phyloP scores from a whole-genome alignment of 2,329 filamentous ascomycete species.

The Fusarium pilosicola region DNA sequence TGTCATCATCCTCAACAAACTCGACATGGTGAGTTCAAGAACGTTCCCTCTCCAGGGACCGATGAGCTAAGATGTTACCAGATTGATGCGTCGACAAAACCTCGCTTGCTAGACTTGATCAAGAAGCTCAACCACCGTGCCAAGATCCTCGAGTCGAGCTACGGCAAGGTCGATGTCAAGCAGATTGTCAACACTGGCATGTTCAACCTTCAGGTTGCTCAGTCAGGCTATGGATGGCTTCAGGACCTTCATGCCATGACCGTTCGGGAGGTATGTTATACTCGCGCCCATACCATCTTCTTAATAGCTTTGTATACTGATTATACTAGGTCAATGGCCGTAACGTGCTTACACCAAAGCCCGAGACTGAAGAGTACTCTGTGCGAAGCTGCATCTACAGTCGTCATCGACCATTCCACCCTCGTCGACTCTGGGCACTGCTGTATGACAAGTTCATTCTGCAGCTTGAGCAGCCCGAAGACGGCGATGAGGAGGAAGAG shows the following conservation, averaged over 20 bases:
- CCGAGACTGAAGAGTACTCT: slow-evolving; percentile 78
- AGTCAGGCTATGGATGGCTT: slow-evolving; percentile 75
- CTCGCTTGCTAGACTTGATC: slow-evolving; percentile 63
- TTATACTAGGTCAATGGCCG: slow-evolving; percentile 53
- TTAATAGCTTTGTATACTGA: neutral
- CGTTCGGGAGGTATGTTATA: slow-evolving; percentile 60
- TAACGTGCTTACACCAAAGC: slow-evolving; percentile 70
- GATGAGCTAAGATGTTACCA: slow-evolving; percentile 16
- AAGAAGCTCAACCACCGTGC: slow-evolving; percentile 73
- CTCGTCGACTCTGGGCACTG: slow-evolving; percentile 56
- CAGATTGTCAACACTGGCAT: slow-evolving; percentile 73
- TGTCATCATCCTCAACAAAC: slow-evolving; percentile 77
- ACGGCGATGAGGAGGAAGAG: slow-evolving; percentile 49
- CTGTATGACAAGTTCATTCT: slow-evolving; percentile 62
- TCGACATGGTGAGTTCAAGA: slow-evolving; percentile 63
- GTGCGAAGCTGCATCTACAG: slow-evolving; percentile 77
- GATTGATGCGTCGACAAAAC: slow-evolving; percentile 54
- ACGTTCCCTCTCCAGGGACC: rapidly evolving
- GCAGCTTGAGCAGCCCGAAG: slow-evolving; percentile 55
- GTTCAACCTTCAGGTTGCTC: slow-evolving; percentile 72
- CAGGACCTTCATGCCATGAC: slow-evolving; percentile 76
- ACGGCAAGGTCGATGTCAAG: slow-evolving; percentile 67
- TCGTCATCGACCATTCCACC: slow-evolving; percentile 65
- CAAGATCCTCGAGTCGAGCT: slow-evolving; percentile 69
- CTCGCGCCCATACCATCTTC: neutral